Percentiles rank a stretch among this genome's conserved stretches.
These are phyloP conservation scores for Agrocybe praecox DNA, from an alignment of 768 basidiomycete species.

Conservation along the genomic window DNA sequence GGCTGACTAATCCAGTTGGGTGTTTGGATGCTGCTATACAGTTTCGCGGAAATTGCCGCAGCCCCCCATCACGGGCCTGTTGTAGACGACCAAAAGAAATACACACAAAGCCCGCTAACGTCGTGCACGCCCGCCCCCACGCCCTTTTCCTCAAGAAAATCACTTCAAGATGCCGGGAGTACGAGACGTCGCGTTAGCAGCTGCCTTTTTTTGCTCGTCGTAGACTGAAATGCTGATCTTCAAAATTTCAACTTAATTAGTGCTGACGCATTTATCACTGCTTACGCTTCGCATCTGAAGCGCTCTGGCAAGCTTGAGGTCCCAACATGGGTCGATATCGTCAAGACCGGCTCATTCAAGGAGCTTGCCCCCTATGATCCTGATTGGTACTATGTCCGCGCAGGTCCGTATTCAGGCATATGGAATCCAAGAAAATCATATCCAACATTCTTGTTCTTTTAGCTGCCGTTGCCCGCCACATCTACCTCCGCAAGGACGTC, in stretches of 20 bases:
- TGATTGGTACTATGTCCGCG: conserved; percentile 99
- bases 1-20: conserved; percentile 18
- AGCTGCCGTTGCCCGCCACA: conserved; percentile 98
- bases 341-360: conserved; percentile 97
- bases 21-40: conserved; percentile 36
- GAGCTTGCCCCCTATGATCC: conserved; percentile 99
- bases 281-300: conserved; percentile 96
- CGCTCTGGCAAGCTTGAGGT: conserved; percentile 99
- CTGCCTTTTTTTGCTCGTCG: conserved; percentile 5
- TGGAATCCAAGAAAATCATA: conserved; percentile 2
- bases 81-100: conserved; percentile 32
- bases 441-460: conserved; percentile 7
- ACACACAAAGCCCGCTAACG: conserved; percentile 51
- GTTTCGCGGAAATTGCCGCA: conserved; percentile 43
- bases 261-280: conserved; percentile 91
- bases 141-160: conserved; percentile 50
- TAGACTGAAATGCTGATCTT: conserved; percentile 15
- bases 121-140: conserved; percentile 47
- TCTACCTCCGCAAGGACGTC: conserved; percentile 98
- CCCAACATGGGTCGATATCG: conserved; percentile 96
- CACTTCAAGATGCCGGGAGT: conserved; percentile 75
- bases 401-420: conserved; percentile 63
- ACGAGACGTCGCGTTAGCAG: conserved; percentile 73
- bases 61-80: conserved; percentile 27
- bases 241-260: conserved; percentile 39